A percentile compares a stretch with the other conserved stretches of the same genome.
Conservation (phyloP, 2,329 filamentous ascomycete species). For the Aspergillus aculeatus region DNA sequence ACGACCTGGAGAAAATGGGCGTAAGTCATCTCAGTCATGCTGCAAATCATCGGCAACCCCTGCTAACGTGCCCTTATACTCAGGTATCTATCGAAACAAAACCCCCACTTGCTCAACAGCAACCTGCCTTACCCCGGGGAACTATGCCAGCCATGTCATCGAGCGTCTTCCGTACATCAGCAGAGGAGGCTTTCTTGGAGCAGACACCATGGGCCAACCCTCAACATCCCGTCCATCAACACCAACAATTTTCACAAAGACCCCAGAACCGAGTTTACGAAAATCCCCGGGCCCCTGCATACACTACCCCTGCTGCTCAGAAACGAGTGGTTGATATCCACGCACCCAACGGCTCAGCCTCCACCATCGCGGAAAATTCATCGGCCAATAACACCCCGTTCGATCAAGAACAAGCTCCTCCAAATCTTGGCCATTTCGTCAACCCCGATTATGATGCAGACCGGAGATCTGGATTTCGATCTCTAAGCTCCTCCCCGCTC, state of each 20-base stretch:
- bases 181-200: constrained; percentile 83
- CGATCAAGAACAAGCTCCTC: constrained; percentile 33
- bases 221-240: constrained; percentile 69
- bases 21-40: constrained; percentile 55
- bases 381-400: constrained; percentile 47
- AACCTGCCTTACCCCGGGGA: constrained; percentile 30
- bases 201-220: constrained; percentile 92
- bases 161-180: constrained; percentile 49
- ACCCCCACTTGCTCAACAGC: constrained; percentile 23
- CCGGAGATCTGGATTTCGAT: constrained; percentile 36
- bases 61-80: neutral
- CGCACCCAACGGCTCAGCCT: constrained; percentile 47
- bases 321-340: constrained; percentile 44
- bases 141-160: constrained; percentile 35
- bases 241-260: constrained; percentile 42
- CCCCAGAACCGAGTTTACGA: constrained; percentile 34
- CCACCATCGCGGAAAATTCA: constrained; percentile 48
- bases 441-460: constrained; percentile 37
- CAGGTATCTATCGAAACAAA: constrained; percentile 34
- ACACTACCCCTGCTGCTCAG: constrained; percentile 45
- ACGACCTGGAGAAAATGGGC: constrained; percentile 85
- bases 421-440: constrained; percentile 24
- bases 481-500: constrained; percentile 39
- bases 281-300: constrained; percentile 35
- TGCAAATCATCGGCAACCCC: neutral